phyloP scores from a whole-genome alignment of 148 eudicot genomes.

The Spergularia marina region DNA sequence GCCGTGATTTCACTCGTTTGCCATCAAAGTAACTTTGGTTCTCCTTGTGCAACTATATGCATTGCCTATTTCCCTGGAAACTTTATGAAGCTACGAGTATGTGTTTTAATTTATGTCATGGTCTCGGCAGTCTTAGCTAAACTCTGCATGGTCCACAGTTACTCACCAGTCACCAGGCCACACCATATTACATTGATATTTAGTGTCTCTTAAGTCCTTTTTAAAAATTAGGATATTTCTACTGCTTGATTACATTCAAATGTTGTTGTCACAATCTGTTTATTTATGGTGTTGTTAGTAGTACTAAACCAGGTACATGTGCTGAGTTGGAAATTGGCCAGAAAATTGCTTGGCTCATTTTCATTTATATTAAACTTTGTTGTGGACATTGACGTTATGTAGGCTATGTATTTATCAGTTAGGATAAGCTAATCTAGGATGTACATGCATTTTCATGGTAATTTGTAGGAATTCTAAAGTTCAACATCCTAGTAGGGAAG shows the following conservation, averaged over 20 bases:
- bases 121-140: neutral
- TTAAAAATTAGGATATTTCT: neutral
- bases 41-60: neutral
- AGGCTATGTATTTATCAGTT: neutral
- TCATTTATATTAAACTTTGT: neutral
- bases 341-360: neutral
- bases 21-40: neutral
- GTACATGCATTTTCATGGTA: too few species aligned
- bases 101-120: neutral
- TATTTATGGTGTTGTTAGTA: neutral
- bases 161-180: neutral
- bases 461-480: too few species aligned
- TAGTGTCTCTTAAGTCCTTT: neutral
- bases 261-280: neutral
- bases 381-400: constrained; percentile 3
- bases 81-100: neutral
- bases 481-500: too few species aligned
- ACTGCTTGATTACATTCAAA: neutral
- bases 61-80: neutral
- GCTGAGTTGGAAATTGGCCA: neutral
- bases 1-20: neutral
- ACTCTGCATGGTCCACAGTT: neutral
- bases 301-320: neutral
- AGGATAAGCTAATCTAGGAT: neutral
- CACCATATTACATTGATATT: neutral